Base-by-base conservation (phyloP, 345 rosid genomes). In the Xanthoceras sorbifolium region DNA sequence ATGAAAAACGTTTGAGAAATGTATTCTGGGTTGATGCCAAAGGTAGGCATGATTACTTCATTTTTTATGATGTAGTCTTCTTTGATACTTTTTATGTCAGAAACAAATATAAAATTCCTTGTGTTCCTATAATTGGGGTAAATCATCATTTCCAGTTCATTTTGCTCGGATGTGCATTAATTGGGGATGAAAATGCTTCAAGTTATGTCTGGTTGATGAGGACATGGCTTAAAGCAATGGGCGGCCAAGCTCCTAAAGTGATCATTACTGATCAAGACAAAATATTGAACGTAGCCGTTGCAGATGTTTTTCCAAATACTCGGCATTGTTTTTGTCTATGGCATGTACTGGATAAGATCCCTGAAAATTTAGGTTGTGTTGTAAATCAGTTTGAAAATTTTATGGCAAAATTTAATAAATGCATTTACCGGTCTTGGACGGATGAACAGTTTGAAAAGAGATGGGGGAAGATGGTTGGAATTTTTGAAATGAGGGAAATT, bases 11-110 rank as follows among this genome's bases (percentile, higher is more conserved):
- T 23, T 71, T 84, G 84, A 82, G 79, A 82, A 84, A 31, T 77
- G 85, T 84, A 64, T 71, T 86, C 54, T 86, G 89, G 89, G 69
- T 82, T 64, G 87, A 86, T 69, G 77, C 82, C 7, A 86, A 78
- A 72, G 86, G 80, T 23, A 79, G 80, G 60, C 64, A 75, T 64
- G 86, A 82, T 74, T 86, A 86, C 60, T 28, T 5, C 48, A 69
- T 9, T 44, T 86, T 84, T 77, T 40, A 66, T 20, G 89, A 86
- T 25, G 86, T 86, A 28, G 79, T 86, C 63, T 77, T 77, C 69
- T 75, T 87, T 72, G 88, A 87, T 71, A 77, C 76, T 10, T 82
- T 69, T 48, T 87, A 83, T 64, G 17, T 81, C 20, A 77, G 68
- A 44, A 78, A 76, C 64, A 83, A 79, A 6, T 87, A 83, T 73